Percentiles rank a stretch among this genome's conserved stretches.
Conservation (phyloP, 179 eudicot species). For the Drosera spatulata region DNA sequence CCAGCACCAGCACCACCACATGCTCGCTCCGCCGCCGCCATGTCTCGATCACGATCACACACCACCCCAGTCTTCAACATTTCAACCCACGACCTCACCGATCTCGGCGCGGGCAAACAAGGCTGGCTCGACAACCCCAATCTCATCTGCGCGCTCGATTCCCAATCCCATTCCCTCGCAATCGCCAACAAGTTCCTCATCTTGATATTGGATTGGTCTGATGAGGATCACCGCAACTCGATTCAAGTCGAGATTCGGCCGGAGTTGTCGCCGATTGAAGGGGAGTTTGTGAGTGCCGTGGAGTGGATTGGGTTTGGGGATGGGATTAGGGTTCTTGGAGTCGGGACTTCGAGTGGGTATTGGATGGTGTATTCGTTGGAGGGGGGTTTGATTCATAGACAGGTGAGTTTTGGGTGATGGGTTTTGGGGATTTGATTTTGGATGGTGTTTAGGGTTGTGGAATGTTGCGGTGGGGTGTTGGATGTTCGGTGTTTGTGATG, state of each 20-base stretch:
- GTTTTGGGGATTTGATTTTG: too few species aligned
- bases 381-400: conserved; percentile 76
- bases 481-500: too few species aligned
- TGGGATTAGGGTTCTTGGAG: conserved; percentile 48
- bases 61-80: conserved; percentile 50
- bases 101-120: conserved; percentile 79
- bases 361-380: conserved; percentile 58
- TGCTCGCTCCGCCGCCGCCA: too few species aligned
- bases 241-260: conserved; percentile 64
- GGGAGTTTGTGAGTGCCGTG: conserved; percentile 59
- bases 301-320: conserved; percentile 90
- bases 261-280: conserved; percentile 60
- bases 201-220: conserved; percentile 54
- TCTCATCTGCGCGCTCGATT: conserved; percentile 61
- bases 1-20: too few species aligned
- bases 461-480: too few species aligned
- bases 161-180: conserved; percentile 44
- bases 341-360: conserved; percentile 85
- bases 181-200: conserved; percentile 51
- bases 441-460: too few species aligned
- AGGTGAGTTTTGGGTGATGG: conserved; percentile 26
- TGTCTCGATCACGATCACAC: conserved; percentile 39
- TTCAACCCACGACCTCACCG: conserved; percentile 56
- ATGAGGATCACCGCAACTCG: conserved; percentile 9
- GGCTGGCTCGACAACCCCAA: conserved; percentile 68